These are phyloP conservation scores for Chlamydomonas reinhardtii DNA, from an alignment of 163 green algal species.

Conservation along the genomic window DNA sequence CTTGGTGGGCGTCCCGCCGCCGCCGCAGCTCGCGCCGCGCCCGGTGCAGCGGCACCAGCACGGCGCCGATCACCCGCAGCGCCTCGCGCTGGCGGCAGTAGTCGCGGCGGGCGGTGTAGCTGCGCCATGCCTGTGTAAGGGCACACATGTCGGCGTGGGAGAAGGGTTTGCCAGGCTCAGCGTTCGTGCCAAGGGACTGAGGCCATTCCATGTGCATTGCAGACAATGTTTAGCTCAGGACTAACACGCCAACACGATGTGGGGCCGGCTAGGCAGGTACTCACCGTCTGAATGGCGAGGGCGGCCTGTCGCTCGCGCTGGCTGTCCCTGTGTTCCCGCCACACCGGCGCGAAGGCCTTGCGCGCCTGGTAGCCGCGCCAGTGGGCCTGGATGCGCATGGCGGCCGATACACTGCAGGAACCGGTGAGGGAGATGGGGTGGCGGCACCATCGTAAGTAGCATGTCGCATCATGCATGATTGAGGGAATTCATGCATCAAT, in stretches of 20 bases:
- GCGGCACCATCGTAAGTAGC: too few relatives aligned
- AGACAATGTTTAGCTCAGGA: too few relatives aligned
- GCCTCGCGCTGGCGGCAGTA: neutral
- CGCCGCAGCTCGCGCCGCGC: constrained; percentile 13
- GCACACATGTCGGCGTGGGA: too few relatives aligned
- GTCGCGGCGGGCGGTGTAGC: neutral
- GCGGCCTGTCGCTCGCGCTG: constrained; percentile 12
- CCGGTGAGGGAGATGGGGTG: too few relatives aligned
- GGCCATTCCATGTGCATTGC: too few relatives aligned
- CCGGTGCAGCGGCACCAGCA: constrained; percentile 39
- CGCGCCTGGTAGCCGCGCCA: constrained; percentile 54
- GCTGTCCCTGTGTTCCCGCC: neutral
- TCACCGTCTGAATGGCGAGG: constrained; percentile 37
- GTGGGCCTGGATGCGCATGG: constrained; percentile 60
- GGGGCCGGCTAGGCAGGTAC: neutral
- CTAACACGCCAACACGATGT: too few relatives aligned
- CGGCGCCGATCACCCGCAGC: constrained; percentile 28
- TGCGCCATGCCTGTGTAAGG: constrained; percentile 24
- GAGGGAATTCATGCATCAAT: too few relatives aligned
- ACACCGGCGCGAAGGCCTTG: constrained; percentile 26
- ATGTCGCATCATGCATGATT: too few relatives aligned
- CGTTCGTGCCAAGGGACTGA: too few relatives aligned
- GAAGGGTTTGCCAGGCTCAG: too few relatives aligned
- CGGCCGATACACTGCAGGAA: constrained; percentile 42
- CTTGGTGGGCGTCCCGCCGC: neutral